Conservation (phyloP, 306 rosid genomes). For the Ziziphus jujuba region DNA sequence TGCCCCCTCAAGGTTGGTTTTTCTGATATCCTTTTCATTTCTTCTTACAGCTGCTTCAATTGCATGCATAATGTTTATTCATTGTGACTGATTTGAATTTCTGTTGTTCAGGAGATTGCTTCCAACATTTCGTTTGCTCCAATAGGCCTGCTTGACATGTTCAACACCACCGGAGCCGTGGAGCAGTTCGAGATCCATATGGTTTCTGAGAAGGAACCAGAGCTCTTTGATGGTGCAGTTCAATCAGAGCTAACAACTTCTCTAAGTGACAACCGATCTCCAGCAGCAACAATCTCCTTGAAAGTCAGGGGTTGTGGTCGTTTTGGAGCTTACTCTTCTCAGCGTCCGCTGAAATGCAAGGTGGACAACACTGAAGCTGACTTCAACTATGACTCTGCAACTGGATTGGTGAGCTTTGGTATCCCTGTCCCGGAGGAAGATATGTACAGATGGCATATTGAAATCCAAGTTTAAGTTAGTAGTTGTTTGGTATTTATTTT, state of each 20-base stretch:
- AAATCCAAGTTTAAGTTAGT: conserved; percentile 56
- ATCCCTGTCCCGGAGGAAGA: conserved; percentile 57
- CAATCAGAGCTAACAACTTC: conserved; percentile 38
- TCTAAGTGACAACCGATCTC: conserved; percentile 37
- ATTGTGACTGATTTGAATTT: conserved; percentile 1
- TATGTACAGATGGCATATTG: conserved; percentile 63
- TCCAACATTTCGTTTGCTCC: conserved; percentile 68
- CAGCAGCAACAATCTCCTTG: conserved; percentile 46
- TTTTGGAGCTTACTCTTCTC: conserved; percentile 76
- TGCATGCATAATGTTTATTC: background rate
- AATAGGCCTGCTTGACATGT: conserved; percentile 83
- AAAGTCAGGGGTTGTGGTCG: conserved; percentile 73
- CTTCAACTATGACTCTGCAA: conserved; percentile 45
- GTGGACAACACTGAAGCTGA: conserved; percentile 41
- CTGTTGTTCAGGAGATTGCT: conserved; percentile 48
- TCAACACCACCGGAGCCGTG: conserved; percentile 73
- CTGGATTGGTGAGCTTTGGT: conserved; percentile 58
- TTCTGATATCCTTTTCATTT: background rate
- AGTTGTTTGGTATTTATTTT: too few species aligned
- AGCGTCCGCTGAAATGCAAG: conserved; percentile 49
- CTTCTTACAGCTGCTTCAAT: background rate
- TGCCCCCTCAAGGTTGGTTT: conserved; percentile 66
- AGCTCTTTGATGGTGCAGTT: conserved; percentile 44
- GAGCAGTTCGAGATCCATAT: conserved; percentile 52
- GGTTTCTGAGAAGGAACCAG: conserved; percentile 38